Evolutionary conservation across 768 basidiomycete genomes (phyloP), one percentile per base, ranked within the genome.

Genomic region (Rhodotorula graminis): DNA sequence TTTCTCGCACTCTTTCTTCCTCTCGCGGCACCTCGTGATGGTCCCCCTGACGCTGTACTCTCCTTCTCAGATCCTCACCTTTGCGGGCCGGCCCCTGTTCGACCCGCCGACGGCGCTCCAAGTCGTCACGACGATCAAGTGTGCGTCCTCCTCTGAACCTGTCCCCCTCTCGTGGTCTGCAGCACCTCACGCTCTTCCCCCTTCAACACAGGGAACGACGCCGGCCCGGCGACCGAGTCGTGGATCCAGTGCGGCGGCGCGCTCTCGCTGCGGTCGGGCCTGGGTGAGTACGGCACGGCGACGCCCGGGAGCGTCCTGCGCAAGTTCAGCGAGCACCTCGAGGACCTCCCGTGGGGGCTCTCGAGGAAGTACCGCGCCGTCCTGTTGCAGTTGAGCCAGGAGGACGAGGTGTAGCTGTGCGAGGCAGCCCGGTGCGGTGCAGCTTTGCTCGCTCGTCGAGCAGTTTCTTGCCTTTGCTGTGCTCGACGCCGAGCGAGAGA

Each of bases 331-430:
- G 59, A 60, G 42, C 25, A 16, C 23, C 27, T 60, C 23, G 59
- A 60, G 42, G 59, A 60, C 59, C 7, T 60, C 6, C 59, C 59
- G 37, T 60, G 59, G 59, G 59, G 59, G 11, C 27, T 60, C 6
- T 23, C 59, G 59, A 60, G 27, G 59, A 60, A 60, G 59, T 60
- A 42, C 27, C 37, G 59, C 15, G 59, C 42, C 2, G 59, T 60
- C 2, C 59, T 60, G 12, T n/a, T 60, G 59, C 59, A 60, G 59
- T 27, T 60, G 42, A 44, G 59, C 42, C 49, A 49, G 49, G 49
- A 49, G 49, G 49, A 49, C 37, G 37, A 37, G 37, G 5, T 9
- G 49, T 19, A 49, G 21, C 18, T 3, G 49, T 25, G 23, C 12
- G 49, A 49, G 21, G 49, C 18, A 49, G 44, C 42, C 42, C 42